Percentiles rank a stretch among this genome's conserved stretches.
phyloP scores from a whole-genome alignment of 192 early-diverging fungal species.

The Backusella luteola region DNA sequence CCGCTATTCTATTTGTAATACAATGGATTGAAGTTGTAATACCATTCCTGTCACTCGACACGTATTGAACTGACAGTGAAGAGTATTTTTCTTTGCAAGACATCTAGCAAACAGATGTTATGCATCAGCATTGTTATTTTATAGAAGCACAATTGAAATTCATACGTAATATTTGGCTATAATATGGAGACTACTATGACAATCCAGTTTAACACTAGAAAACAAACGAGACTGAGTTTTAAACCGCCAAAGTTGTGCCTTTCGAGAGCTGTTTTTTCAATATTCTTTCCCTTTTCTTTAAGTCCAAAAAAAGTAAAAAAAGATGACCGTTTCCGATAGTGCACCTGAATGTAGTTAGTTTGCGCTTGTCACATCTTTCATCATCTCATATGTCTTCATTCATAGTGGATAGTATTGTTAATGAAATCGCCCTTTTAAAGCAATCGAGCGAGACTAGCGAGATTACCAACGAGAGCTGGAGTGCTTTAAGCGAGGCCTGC shows the following conservation, averaged over 20 bases:
- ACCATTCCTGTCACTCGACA: too few species aligned
- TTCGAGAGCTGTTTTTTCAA: not conserved
- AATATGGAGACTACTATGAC: too few species aligned
- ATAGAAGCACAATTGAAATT: too few species aligned
- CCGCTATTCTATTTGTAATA: too few species aligned
- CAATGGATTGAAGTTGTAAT: too few species aligned
- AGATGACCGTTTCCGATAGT: not conserved
- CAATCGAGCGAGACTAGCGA: not conserved
- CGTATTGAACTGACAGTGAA: too few species aligned
- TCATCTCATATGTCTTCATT: not conserved
- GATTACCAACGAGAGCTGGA: not conserved
- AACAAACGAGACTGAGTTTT: not conserved
- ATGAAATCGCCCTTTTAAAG: not conserved
- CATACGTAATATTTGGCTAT: too few species aligned
- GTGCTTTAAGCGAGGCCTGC: not conserved
- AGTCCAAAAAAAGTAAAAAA: not conserved
- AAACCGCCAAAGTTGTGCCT: not conserved
- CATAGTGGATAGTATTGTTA: not conserved
- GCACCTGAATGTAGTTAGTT: not conserved
- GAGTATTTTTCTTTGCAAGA: too few species aligned
- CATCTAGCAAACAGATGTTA: too few species aligned
- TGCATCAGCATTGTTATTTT: too few species aligned
- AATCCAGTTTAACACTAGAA: too few species aligned
- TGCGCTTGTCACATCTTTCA: not conserved
- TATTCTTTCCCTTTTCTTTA: not conserved